Evolutionary conservation across 1,284 basidiomycete genomes (phyloP).

Genomic region (Cutaneotrichosporon sp.): DNA sequence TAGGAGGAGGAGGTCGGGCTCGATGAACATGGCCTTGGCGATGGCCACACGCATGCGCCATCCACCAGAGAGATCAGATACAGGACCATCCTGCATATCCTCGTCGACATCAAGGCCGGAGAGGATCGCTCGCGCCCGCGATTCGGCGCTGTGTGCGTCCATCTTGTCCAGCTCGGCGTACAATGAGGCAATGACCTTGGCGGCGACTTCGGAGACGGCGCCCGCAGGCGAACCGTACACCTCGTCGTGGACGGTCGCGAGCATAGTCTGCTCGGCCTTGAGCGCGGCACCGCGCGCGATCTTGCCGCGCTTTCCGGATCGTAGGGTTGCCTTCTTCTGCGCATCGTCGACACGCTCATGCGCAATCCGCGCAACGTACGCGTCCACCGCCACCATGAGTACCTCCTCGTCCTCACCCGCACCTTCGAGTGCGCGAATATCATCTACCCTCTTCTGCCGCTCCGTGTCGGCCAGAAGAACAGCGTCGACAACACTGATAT

Average conservation of each 20-base stretch:
- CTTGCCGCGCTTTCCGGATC: constrained; percentile 25
- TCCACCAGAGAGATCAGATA: constrained; percentile 63
- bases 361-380: constrained; percentile 14
- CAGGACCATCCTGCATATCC: constrained; percentile 58
- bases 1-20: constrained; percentile 54
- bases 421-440: constrained; percentile 14
- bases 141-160: constrained; percentile 57
- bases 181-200: constrained; percentile 67
- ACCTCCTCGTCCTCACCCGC: neutral
- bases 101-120: constrained; percentile 62
- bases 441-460: constrained; percentile 15
- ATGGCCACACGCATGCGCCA: constrained; percentile 65
- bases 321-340: constrained; percentile 25
- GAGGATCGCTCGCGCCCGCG: constrained; percentile 60
- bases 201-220: constrained; percentile 13
- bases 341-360: constrained; percentile 16
- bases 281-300: constrained; percentile 24
- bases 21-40: constrained; percentile 55
- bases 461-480: constrained; percentile 15
- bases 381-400: constrained; percentile 8
- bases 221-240: constrained; percentile 3
- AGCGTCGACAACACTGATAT: constrained; percentile 16
- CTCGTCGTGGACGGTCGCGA: constrained; percentile 16
- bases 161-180: constrained; percentile 38
- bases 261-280: constrained; percentile 23